A percentile compares a stretch with the other conserved stretches of the same genome.
phyloP scores from a whole-genome alignment of 306 rosid species.

The Cucurbita argyrosperma region DNA sequence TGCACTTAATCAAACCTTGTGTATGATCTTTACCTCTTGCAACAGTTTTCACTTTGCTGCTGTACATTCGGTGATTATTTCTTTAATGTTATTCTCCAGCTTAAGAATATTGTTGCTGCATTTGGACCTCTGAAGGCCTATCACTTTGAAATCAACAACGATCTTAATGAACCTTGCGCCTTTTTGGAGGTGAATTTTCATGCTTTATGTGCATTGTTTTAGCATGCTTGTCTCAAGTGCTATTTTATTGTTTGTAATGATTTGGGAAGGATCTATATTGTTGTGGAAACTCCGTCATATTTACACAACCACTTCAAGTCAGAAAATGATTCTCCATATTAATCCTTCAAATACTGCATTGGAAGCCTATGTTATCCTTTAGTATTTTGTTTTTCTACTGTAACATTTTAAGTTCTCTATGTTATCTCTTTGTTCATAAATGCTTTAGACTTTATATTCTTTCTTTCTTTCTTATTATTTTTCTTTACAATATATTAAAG shows the following conservation, averaged over 20 bases:
- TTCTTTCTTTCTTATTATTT: neutral
- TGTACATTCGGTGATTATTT: conserved; percentile 1
- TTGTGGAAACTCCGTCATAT: neutral
- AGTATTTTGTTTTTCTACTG: neutral
- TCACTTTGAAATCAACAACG: conserved; percentile 41
- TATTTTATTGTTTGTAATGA: neutral
- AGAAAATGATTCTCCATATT: neutral
- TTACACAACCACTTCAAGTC: neutral
- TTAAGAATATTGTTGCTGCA: conserved; percentile 60
- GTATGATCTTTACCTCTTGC: neutral
- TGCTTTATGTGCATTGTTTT: neutral
- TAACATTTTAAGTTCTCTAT: neutral
- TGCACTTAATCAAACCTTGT: neutral
- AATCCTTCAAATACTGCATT: neutral
- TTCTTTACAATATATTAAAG: neutral
- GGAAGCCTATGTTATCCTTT: neutral
- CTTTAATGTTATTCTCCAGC: conserved; percentile 27
- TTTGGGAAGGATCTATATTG: neutral
- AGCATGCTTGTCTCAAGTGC: neutral
- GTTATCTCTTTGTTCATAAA: neutral
- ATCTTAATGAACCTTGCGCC: conserved; percentile 39
- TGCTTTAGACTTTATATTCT: neutral
- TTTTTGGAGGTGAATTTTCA: conserved; percentile 60
- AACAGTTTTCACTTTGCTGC: neutral
- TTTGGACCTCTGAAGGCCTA: conserved; percentile 86